Base-by-base conservation (phyloP, 2,329 filamentous ascomycete species). In the Aspergillus ibericus region DNA sequence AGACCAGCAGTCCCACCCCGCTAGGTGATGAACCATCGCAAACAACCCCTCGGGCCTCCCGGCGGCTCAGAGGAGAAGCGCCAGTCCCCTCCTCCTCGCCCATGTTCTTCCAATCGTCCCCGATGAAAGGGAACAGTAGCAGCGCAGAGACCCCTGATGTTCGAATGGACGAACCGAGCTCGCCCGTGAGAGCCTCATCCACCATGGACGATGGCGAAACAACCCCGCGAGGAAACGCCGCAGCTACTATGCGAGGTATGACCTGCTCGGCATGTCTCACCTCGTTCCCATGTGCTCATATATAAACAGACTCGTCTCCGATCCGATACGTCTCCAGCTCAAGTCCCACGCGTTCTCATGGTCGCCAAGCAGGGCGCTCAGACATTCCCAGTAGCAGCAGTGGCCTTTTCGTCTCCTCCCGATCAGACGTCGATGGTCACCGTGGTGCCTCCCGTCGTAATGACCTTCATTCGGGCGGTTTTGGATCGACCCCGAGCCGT, bases 291-390 rank as follows among this genome's bases (percentile, higher is more conserved):
- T 32, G 27, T 55, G 25, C 51, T 59, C 20, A 63, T 46, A 25
- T 18, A 54, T 8, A 16, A 52, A 1, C 66, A 96, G 93, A 93
- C 70, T 98, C 93, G 0, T 98, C 93, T 1, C 93, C 93, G 1
- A 91, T 98, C 66, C 87, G 88, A 73, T 98, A 97, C 73, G 91
- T 91, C 57, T 87, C 92, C 35, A 96, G 92, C 75, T 96, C 93
- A 36, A 96, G 91, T 71, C 91, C 92, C 25, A 87, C 86, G n/a
- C 86, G 85, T 70, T 71, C 80, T 63, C 77, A 79, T 53, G 77
- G 71, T 50, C 76, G 83, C 57, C 78, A 84, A 63, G 81, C 84
- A 50, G 80, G 81, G 53, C 86, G 88, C 64, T 88, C 90, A 53
- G 88, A 93, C 71, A 81, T 91, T 61, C 86, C 86, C 66, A 96